These are phyloP conservation scores for Boletus patriciae DNA, from an alignment of 768 basidiomycete species.

Conservation along the genomic window DNA sequence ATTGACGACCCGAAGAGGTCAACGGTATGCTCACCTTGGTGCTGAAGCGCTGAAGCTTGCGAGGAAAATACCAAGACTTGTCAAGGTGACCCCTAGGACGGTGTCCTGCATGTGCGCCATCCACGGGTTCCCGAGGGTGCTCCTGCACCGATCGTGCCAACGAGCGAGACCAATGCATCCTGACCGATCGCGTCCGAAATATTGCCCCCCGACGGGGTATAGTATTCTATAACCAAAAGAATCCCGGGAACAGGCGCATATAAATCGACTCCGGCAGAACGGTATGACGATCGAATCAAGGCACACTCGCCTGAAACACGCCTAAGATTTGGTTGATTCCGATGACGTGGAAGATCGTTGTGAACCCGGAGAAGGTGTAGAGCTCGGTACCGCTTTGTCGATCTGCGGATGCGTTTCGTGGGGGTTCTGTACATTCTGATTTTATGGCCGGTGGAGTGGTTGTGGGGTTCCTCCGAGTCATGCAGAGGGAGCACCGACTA, in stretches of 20 bases:
- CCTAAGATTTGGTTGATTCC: constrained; percentile 1
- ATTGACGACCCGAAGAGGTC: neutral
- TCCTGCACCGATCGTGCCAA: neutral
- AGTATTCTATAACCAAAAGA: neutral
- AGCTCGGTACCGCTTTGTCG: neutral
- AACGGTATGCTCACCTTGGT: neutral
- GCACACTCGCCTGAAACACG: neutral
- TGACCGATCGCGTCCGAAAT: constrained; percentile 1
- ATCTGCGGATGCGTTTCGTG: neutral
- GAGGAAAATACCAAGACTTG: neutral
- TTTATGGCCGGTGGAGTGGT: neutral
- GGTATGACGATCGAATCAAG: neutral
- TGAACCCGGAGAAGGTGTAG: neutral
- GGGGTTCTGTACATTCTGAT: neutral
- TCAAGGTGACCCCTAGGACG: neutral
- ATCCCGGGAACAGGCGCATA: neutral
- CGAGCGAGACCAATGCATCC: neutral
- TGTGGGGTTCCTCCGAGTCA: neutral
- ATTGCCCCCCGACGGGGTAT: neutral
- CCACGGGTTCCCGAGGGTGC: constrained; percentile 1
- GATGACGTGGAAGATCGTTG: neutral
- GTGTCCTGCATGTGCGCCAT: neutral
- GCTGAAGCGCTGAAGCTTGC: neutral
- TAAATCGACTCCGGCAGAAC: neutral
- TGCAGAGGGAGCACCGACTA: neutral